Conservation (phyloP, 305 asterid species). For the Solanum hybrid region DNA sequence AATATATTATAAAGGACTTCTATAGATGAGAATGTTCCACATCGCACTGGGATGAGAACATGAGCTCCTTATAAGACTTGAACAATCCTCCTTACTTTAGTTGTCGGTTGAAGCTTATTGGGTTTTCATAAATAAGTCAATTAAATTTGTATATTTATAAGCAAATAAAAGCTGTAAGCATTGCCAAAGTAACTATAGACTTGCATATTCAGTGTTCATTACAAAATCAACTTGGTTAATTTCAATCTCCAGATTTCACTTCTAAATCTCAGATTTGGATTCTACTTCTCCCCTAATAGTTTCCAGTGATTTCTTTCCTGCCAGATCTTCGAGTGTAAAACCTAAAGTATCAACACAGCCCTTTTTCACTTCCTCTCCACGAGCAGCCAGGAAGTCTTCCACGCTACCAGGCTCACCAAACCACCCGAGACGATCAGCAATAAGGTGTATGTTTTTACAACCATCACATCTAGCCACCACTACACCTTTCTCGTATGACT, state of each 20-base stretch:
- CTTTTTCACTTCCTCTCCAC: slow-evolving; percentile 80
- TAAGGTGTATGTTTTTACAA: slow-evolving; percentile 71
- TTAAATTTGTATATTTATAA: background rate
- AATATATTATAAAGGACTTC: no score
- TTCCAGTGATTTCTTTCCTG: slow-evolving; percentile 41
- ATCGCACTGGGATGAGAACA: background rate
- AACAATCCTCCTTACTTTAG: background rate
- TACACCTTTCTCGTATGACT: slow-evolving; percentile 77
- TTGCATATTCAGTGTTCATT: background rate
- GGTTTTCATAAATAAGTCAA: background rate
- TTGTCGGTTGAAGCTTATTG: background rate
- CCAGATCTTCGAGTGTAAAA: slow-evolving; percentile 73
- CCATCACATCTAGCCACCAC: slow-evolving; percentile 87
- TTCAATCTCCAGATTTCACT: background rate
- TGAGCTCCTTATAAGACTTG: background rate
- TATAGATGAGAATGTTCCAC: background rate
- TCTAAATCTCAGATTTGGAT: background rate
- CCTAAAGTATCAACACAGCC: slow-evolving; percentile 49
- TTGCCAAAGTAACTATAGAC: background rate
- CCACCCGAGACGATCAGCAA: slow-evolving; percentile 92
- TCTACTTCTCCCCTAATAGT: background rate
- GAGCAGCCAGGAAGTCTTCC: slow-evolving; percentile 75
- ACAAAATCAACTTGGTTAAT: background rate
- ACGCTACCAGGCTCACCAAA: slow-evolving; percentile 73
- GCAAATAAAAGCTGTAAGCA: background rate